These are phyloP conservation scores for Excoecaria cochinchinensis DNA, from an alignment of 345 rosid genomes.

Conservation along the genomic window DNA sequence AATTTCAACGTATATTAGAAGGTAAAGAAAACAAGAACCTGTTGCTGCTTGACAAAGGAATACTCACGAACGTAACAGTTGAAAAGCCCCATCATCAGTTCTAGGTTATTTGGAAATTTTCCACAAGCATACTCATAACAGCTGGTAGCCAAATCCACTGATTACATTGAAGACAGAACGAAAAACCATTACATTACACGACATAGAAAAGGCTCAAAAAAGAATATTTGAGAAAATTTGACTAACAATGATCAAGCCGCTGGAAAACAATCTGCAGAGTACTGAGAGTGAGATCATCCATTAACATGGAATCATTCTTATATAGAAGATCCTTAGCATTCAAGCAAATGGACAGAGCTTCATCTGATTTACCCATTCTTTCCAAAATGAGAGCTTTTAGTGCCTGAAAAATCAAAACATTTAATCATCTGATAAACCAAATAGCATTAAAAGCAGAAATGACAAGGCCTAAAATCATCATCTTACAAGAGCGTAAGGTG, in stretches of 20 bases:
- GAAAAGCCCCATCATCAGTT: conserved; percentile 94
- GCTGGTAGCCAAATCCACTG: conserved; percentile 94
- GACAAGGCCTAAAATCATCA: not conserved
- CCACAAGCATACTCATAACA: conserved; percentile 87
- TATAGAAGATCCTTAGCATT: conserved; percentile 71
- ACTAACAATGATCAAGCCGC: conserved; percentile 89
- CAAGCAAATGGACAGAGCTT: conserved; percentile 64
- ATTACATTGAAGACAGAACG: conserved; percentile 5
- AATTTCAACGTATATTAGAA: not conserved
- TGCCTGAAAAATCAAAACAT: conserved; percentile 44
- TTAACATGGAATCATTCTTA: conserved; percentile 63
- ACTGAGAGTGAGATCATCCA: conserved; percentile 98
- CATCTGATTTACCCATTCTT: conserved; percentile 85
- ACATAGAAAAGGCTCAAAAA: not conserved
- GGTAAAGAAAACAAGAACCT: conserved; percentile 48
- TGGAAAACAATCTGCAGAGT: conserved; percentile 90
- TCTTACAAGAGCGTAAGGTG: conserved; percentile 88
- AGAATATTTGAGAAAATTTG: not conserved
- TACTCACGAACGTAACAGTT: conserved; percentile 93
- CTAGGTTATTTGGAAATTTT: conserved; percentile 74
- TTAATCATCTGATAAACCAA: not conserved
- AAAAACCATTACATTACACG: not conserved
- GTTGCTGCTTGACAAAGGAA: conserved; percentile 95
- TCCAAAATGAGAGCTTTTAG: conserved; percentile 82
- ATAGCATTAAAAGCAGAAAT: not conserved